phyloP scores from a whole-genome alignment of 176 grass and related monocot species.

The Avena atlantica region DNA sequence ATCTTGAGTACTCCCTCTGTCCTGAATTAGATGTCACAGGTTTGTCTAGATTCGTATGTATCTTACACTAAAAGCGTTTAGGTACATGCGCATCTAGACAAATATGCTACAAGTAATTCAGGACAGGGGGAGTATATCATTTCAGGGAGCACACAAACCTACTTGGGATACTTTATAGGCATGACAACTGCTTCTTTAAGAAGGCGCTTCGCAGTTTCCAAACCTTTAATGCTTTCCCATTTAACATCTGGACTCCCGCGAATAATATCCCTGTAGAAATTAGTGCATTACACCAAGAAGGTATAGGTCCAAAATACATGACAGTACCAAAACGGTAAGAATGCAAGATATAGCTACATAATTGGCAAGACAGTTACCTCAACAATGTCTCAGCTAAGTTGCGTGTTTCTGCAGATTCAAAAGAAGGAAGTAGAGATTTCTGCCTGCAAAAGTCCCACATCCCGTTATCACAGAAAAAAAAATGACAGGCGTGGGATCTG shows the following conservation, averaged over 20 bases:
- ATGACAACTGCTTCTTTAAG: constrained; percentile 98
- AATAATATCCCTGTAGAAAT: constrained; percentile 77
- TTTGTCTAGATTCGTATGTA: too few species aligned
- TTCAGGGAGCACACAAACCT: constrained; percentile 47
- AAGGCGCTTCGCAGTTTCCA: constrained; percentile 86
- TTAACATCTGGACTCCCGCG: constrained; percentile 90
- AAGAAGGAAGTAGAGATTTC: constrained; percentile 87
- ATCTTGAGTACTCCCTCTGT: neutral
- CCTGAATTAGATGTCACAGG: too few species aligned
- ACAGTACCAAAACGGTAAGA: constrained; percentile 15
- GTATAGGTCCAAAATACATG: constrained; percentile 1
- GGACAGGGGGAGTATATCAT: neutral
- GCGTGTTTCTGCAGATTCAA: constrained; percentile 88
- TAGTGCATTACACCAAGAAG: constrained; percentile 26
- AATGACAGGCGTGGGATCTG: neutral
- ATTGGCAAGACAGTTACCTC: constrained; percentile 53
- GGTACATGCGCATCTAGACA: too few species aligned
- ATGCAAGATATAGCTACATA: neutral
- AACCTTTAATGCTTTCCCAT: constrained; percentile 98
- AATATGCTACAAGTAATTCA: too few species aligned
- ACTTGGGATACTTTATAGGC: constrained; percentile 99
- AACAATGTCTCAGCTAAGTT: constrained; percentile 88
- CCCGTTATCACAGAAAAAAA: constrained; percentile 1
- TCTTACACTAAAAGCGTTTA: too few species aligned
- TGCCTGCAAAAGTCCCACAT: constrained; percentile 50